These are phyloP conservation scores for Pezicula rhizophila DNA, from an alignment of 2,329 filamentous ascomycete genomes.

Conservation along the genomic window DNA sequence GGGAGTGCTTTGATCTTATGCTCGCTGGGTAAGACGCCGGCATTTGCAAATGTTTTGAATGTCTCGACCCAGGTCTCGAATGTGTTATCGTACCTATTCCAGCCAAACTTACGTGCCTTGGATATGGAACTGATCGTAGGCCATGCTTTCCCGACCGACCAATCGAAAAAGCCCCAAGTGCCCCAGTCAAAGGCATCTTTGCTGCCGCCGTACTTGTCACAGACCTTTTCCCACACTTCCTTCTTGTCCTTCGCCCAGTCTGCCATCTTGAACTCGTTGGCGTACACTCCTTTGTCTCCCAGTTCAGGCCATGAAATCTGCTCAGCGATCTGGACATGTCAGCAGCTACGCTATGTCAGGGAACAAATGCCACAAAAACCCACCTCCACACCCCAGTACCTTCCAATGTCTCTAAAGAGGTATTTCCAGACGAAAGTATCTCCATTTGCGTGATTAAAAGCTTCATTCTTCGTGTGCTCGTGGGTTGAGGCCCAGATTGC, in stretches of 20 bases:
- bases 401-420: constrained; percentile 33
- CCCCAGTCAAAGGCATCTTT: constrained; percentile 28
- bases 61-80: background rate
- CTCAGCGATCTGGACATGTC: background rate
- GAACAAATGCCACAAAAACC: background rate
- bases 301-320: background rate
- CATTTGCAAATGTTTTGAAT: background rate
- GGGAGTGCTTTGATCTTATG: too few species aligned
- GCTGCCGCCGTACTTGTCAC: constrained; percentile 1
- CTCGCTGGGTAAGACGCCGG: too few species aligned
- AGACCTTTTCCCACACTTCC: constrained; percentile 7
- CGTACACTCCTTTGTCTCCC: background rate
- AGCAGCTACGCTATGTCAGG: background rate
- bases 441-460: constrained; percentile 36
- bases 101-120: constrained; percentile 3
- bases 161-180: constrained; percentile 37
- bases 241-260: constrained; percentile 9
- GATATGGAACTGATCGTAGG: constrained; percentile 15
- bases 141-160: constrained; percentile 11
- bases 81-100: background rate
- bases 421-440: constrained; percentile 32
- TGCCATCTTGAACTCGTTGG: background rate
- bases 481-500: constrained; percentile 30
- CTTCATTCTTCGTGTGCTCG: constrained; percentile 27
- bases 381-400: constrained; percentile 25